A percentile compares a stretch with the other conserved stretches of the same genome.
Evolutionary conservation across 192 early-diverging fungal species (phyloP).

Genomic region (Glomus cerebriforme): DNA sequence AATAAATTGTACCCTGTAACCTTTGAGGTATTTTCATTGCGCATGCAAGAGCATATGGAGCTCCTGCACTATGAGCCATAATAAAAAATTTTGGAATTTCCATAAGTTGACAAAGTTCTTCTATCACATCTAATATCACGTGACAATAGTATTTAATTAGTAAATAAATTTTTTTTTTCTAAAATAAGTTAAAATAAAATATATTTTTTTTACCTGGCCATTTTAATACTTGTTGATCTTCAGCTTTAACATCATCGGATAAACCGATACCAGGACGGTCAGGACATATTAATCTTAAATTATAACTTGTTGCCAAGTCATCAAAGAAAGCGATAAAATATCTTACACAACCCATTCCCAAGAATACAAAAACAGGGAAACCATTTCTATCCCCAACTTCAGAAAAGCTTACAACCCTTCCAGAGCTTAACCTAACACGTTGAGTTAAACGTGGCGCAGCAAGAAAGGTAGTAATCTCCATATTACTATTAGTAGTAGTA

Average conservation of each 20-base stretch:
- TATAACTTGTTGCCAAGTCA: constrained; percentile 45
- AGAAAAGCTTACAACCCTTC: constrained; percentile 43
- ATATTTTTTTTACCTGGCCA: not conserved
- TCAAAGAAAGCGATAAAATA: constrained; percentile 49
- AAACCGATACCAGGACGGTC: constrained; percentile 47
- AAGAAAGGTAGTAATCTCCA: constrained; percentile 14
- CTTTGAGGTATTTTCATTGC: constrained; percentile 40
- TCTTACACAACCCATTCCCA: constrained; percentile 47
- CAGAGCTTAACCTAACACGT: constrained; percentile 44
- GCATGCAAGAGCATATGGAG: constrained; percentile 48
- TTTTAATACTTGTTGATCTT: constrained; percentile 32
- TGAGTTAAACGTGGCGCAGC: constrained; percentile 38
- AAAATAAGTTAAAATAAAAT: not conserved
- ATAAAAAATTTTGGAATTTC: constrained; percentile 49
- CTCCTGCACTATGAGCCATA: constrained; percentile 47
- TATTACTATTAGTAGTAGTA: not conserved
- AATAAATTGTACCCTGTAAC: constrained; percentile 44
- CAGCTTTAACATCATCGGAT: constrained; percentile 40
- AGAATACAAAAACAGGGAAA: constrained; percentile 40
- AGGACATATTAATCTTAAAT: constrained; percentile 45
- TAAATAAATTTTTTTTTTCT: not conserved
- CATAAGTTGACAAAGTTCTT: constrained; percentile 44
- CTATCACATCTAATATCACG: constrained; percentile 42
- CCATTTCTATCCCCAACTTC: constrained; percentile 46
- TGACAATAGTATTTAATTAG: constrained; percentile 30